These are phyloP conservation scores for Leptographium wingfieldii DNA, from an alignment of 2,329 filamentous ascomycete species.

Conservation along the genomic window DNA sequence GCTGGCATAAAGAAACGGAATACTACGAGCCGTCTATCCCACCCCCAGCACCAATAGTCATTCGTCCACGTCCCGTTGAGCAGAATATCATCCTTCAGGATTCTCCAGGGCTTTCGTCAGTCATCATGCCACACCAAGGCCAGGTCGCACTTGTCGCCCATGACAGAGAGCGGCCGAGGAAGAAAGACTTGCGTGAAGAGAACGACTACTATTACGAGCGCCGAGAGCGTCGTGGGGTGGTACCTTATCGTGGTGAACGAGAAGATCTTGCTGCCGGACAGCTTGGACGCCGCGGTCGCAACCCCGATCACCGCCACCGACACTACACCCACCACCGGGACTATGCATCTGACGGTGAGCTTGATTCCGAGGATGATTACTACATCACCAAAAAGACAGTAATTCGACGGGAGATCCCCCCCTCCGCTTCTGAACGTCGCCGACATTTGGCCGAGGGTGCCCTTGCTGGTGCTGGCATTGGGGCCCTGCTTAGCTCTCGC, in stretches of 20 bases:
- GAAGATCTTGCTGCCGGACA: constrained; percentile 21
- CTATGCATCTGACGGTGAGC: constrained; percentile 21
- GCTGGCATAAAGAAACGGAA: constrained; percentile 49
- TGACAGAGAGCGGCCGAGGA: constrained; percentile 9
- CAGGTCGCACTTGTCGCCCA: constrained; percentile 15
- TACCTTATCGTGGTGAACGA: constrained; percentile 22
- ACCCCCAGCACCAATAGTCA: constrained; percentile 35
- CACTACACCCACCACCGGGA: constrained; percentile 26
- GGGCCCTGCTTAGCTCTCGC: constrained; percentile 44
- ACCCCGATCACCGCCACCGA: constrained; percentile 23
- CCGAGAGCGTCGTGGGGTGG: constrained; percentile 31
- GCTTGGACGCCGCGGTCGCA: constrained; percentile 14
- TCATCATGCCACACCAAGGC: constrained; percentile 27
- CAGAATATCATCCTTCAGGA: constrained; percentile 51
- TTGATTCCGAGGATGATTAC: constrained; percentile 28
- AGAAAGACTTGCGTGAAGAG: constrained; percentile 18
- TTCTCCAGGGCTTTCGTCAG: constrained; percentile 37
- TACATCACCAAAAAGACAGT: constrained; percentile 30
- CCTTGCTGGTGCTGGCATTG: constrained; percentile 48
- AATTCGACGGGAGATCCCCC: constrained; percentile 37
- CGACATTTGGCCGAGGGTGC: constrained; percentile 53
- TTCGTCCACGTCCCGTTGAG: constrained; percentile 41
- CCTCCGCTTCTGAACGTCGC: constrained; percentile 32
- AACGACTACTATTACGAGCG: constrained; percentile 41
- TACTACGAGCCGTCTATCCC: constrained; percentile 42